Percentiles rank a stretch among this genome's conserved stretches.
phyloP scores from a whole-genome alignment of 2,329 filamentous ascomycete species.

The Fusarium heterosporum region DNA sequence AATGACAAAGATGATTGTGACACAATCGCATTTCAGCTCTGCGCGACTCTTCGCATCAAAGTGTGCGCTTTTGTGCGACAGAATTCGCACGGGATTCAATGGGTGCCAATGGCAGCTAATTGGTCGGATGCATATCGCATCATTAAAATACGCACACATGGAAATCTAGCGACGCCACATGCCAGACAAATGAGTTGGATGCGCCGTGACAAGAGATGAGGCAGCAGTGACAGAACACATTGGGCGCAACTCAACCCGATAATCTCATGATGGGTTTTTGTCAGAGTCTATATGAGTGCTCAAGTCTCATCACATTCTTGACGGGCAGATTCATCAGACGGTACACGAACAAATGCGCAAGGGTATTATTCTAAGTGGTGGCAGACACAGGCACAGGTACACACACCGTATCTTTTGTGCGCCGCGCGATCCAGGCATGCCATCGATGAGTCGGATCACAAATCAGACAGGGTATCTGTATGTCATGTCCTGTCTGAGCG shows the following conservation, averaged over 20 bases:
- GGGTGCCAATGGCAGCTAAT: slow-evolving; percentile 33
- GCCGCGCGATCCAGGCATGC: slow-evolving; percentile 21
- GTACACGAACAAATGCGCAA: slow-evolving; percentile 17
- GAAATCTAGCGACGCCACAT: slow-evolving; percentile 43
- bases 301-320: slow-evolving; percentile 34
- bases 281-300: slow-evolving; percentile 22
- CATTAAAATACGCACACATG: slow-evolving; percentile 27
- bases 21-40: slow-evolving; percentile 7
- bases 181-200: slow-evolving; percentile 33
- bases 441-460: slow-evolving; percentile 36
- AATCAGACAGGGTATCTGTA: slow-evolving; percentile 16
- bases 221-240: slow-evolving; percentile 17
- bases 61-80: slow-evolving; percentile 37
- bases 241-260: slow-evolving; percentile 19
- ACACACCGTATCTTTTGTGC: slow-evolving; percentile 46
- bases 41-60: slow-evolving; percentile 26
- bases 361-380: slow-evolving; percentile 16
- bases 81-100: slow-evolving; percentile 37
- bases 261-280: slow-evolving; percentile 3
- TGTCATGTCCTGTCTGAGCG: slow-evolving; percentile 12
- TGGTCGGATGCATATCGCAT: slow-evolving; percentile 29
- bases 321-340: slow-evolving; percentile 1
- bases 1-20: background rate
- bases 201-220: slow-evolving; percentile 35
- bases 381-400: slow-evolving; percentile 28